phyloP scores from a whole-genome alignment of 331 rosid genomes.

The Pyracantha coccinea region DNA sequence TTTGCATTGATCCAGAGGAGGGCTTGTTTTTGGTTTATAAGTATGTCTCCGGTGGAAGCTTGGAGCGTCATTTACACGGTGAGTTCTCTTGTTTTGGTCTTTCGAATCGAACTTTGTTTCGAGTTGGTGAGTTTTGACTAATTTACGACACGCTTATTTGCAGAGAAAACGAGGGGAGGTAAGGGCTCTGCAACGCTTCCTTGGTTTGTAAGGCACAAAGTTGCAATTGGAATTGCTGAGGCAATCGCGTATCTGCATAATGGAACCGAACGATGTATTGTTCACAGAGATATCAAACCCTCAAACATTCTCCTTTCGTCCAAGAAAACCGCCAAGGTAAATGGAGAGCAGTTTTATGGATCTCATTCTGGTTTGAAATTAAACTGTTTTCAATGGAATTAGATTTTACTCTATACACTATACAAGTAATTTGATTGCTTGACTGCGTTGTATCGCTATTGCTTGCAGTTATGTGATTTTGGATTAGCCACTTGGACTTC shows the following conservation, averaged over 20 bases:
- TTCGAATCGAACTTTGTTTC: slow-evolving; percentile 8
- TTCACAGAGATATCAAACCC: slow-evolving; percentile 93
- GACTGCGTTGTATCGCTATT: background rate
- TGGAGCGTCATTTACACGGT: slow-evolving; percentile 90
- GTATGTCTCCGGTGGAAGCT: slow-evolving; percentile 84
- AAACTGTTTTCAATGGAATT: slow-evolving; percentile 1
- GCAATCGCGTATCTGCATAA: slow-evolving; percentile 76
- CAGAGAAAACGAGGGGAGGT: slow-evolving; percentile 58
- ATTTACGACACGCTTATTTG: slow-evolving; percentile 6
- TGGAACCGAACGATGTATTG: slow-evolving; percentile 96
- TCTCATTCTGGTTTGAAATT: background rate
- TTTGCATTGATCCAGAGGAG: slow-evolving; percentile 81
- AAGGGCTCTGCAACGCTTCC: slow-evolving; percentile 51
- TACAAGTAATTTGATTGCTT: background rate
- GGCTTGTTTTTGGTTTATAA: slow-evolving; percentile 92
- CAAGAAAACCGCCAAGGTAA: slow-evolving; percentile 72
- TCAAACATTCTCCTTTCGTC: slow-evolving; percentile 95
- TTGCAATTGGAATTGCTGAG: slow-evolving; percentile 84
- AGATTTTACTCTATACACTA: no score
- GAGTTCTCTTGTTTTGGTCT: slow-evolving; percentile 4
- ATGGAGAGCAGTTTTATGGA: slow-evolving; percentile 7
- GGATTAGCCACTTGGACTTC: slow-evolving; percentile 98
- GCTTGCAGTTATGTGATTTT: slow-evolving; percentile 76
- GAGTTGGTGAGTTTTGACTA: slow-evolving; percentile 15
- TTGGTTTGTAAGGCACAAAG: slow-evolving; percentile 91